Evolutionary conservation across 805 yeast species (phyloP).

Genomic region (Priceomyces medius): DNA sequence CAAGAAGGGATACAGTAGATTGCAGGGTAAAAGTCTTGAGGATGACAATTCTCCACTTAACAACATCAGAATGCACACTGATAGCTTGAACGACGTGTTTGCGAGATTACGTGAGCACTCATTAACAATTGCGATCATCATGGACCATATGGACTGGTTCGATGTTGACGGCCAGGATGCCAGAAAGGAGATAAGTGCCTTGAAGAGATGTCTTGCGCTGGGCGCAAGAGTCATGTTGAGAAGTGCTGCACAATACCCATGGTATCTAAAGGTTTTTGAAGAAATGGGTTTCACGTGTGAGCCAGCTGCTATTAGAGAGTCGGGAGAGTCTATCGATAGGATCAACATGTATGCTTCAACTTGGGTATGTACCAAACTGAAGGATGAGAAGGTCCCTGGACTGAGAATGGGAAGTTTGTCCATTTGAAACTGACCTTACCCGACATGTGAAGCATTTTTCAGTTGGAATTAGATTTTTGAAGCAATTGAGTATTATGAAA

Average conservation of each 20-base stretch:
- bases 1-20: conserved; percentile 51
- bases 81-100: conserved; percentile 72
- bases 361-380: conserved; percentile 69
- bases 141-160: conserved; percentile 96
- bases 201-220: conserved; percentile 58
- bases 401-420: not conserved
- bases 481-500: no score
- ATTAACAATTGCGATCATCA: conserved; percentile 72
- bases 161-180: conserved; percentile 66
- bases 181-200: conserved; percentile 60
- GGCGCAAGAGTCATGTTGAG: conserved; percentile 77
- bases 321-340: conserved; percentile 70
- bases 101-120: conserved; percentile 61
- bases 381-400: not conserved
- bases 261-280: conserved; percentile 75
- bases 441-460: no score
- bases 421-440: no score
- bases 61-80: conserved; percentile 75
- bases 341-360: conserved; percentile 88
- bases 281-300: conserved; percentile 63
- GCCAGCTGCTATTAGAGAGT: conserved; percentile 65
- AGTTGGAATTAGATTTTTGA: no score
- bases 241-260: conserved; percentile 70
- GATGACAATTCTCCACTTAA: conserved; percentile 52
- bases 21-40: conserved; percentile 33